A percentile compares a stretch with the other conserved stretches of the same genome.
These are phyloP conservation scores for Acanthamoeba castellanii DNA, from an alignment of 208 protist genomes.

Conservation along the genomic window DNA sequence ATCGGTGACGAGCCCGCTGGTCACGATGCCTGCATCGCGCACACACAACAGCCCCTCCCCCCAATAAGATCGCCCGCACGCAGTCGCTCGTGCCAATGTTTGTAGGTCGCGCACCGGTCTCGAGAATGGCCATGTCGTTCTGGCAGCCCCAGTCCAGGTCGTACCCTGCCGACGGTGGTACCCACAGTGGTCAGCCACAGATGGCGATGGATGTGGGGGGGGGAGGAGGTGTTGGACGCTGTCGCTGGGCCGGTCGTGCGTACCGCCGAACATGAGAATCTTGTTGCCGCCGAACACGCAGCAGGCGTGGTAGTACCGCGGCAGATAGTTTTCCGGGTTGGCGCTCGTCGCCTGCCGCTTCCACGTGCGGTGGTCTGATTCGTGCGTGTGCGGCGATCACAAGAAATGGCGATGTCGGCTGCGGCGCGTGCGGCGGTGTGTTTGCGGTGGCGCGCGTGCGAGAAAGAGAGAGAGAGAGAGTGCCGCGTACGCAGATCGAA, in stretches of 20 bases:
- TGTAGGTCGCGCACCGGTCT: background rate
- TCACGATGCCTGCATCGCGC: slow-evolving; percentile 18
- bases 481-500: slow-evolving; percentile 6
- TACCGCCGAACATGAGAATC: slow-evolving; percentile 50
- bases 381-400: too few species aligned
- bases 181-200: background rate
- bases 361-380: background rate
- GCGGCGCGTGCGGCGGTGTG: too few species aligned
- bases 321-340: slow-evolving; percentile 2
- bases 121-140: slow-evolving; percentile 40
- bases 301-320: slow-evolving; percentile 38
- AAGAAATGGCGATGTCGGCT: too few species aligned
- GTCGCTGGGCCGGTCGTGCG: too few species aligned
- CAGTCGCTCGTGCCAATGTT: too few species aligned
- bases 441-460: too few species aligned
- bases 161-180: background rate
- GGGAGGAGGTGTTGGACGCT: too few species aligned
- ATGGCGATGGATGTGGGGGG: background rate
- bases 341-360: background rate
- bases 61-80: too few species aligned
- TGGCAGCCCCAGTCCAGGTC: slow-evolving; percentile 1
- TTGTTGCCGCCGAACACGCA: slow-evolving; percentile 40
- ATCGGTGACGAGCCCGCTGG: background rate
- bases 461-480: background rate
- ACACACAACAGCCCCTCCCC: too few species aligned